Percentiles rank a stretch among this genome's conserved stretches.
phyloP scores from a whole-genome alignment of 257 asterid genomes.

The Coffea canephora region DNA sequence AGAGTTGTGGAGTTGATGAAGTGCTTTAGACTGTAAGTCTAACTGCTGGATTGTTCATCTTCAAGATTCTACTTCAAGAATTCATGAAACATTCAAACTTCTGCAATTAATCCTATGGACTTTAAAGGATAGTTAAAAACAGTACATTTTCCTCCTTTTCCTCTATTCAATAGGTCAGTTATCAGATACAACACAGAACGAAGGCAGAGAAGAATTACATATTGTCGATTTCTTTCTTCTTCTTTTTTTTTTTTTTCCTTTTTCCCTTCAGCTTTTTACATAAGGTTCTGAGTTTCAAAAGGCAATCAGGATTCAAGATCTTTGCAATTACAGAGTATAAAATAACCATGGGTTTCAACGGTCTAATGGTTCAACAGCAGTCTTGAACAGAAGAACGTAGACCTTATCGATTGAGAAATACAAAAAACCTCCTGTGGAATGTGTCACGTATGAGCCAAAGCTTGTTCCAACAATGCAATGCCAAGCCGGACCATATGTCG shows the following conservation, averaged over 20 bases:
- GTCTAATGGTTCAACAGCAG: conserved; percentile 69
- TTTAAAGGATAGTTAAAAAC: not conserved
- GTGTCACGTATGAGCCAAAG: conserved; percentile 87
- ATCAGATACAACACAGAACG: not conserved
- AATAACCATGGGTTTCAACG: conserved; percentile 23
- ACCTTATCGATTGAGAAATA: conserved; percentile 85
- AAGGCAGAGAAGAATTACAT: not conserved
- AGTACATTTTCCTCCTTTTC: not conserved
- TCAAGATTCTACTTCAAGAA: not conserved
- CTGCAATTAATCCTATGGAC: too few relatives aligned
- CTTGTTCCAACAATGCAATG: conserved; percentile 87
- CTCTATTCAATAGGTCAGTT: not conserved
- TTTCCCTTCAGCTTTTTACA: conserved; percentile 5
- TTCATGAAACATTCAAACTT: not conserved
- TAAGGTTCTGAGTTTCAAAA: conserved; percentile 1
- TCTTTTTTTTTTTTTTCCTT: too few relatives aligned
- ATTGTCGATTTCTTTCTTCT: not conserved
- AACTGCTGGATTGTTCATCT: not conserved
- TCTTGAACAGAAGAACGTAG: conserved; percentile 78
- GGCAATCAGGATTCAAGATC: not conserved
- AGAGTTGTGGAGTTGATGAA: not conserved
- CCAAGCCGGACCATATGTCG: conserved; percentile 87
- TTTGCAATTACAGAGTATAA: conserved; percentile 14
- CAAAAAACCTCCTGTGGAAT: conserved; percentile 77
- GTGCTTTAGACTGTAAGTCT: not conserved